These are phyloP conservation scores for Cladorrhinum samala DNA, from an alignment of 495 filamentous ascomycete species.

Conservation along the genomic window DNA sequence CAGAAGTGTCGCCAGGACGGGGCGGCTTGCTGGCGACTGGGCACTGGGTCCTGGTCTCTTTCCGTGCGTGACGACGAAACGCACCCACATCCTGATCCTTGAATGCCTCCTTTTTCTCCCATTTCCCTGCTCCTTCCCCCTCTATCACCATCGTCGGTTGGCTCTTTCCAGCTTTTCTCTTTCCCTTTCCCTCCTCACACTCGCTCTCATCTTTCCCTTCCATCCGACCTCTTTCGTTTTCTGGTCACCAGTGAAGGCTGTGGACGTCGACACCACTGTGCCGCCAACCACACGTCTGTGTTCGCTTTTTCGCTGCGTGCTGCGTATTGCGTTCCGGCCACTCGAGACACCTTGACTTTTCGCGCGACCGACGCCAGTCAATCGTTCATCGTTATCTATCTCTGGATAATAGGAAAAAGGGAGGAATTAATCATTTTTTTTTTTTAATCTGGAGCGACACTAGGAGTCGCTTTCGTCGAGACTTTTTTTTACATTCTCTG, in stretches of 20 bases:
- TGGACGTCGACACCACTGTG: conserved; percentile 3
- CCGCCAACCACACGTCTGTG: conserved; percentile 5
- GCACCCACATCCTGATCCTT: conserved; percentile 25
- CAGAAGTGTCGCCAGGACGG: background rate
- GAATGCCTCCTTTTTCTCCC: conserved; percentile 26
- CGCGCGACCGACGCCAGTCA: background rate
- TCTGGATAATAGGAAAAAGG: background rate
- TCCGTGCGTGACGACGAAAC: conserved; percentile 25
- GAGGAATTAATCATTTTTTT: background rate
- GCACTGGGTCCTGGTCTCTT: conserved; percentile 21
- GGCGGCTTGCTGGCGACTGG: conserved; percentile 4
- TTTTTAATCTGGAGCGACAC: background rate
- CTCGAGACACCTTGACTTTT: conserved; percentile 10
- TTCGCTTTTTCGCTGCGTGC: background rate
- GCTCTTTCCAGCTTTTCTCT: conserved; percentile 19
- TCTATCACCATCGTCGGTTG: conserved; percentile 18
- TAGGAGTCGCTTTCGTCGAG: too few relatives aligned
- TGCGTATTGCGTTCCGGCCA: conserved; percentile 11
- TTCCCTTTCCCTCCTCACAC: background rate
- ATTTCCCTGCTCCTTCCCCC: conserved; percentile 25
- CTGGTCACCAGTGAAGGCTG: conserved; percentile 11
- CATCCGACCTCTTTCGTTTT: conserved; percentile 23
- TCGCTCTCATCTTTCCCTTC: background rate
- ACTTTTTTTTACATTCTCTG: background rate
- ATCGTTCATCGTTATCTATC: background rate